phyloP scores from a whole-genome alignment of 192 early-diverging fungal genomes.

The Pecoramyces ruminantium region DNA sequence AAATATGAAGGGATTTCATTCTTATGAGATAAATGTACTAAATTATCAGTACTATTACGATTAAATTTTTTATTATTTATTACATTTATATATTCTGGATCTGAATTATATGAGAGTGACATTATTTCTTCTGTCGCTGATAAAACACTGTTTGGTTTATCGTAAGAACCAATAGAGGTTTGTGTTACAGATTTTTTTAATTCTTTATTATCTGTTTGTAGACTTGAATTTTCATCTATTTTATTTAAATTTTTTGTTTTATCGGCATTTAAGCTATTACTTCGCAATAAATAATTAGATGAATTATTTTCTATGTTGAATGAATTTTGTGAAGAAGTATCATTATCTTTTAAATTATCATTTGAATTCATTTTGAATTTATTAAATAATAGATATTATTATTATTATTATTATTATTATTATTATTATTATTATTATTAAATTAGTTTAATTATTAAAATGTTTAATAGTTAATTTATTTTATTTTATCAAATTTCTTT shows the following conservation, averaged over 20 bases:
- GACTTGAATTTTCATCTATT: not conserved
- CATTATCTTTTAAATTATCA: not conserved
- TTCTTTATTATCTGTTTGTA: not conserved
- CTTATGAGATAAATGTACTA: not conserved
- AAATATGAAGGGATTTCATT: too few relatives aligned
- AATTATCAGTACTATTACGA: not conserved
- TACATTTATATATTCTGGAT: not conserved
- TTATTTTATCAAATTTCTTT: too few relatives aligned
- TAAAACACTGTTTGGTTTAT: not conserved
- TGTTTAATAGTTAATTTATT: too few relatives aligned
- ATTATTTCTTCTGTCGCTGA: not conserved
- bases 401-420: too few relatives aligned
- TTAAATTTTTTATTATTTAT: not conserved
- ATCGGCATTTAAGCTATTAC: not conserved
- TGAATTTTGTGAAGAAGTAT: not conserved
- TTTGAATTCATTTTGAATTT: not conserved
- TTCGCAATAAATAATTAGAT: not conserved
- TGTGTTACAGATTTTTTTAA: not conserved
- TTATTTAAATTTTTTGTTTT: not conserved
- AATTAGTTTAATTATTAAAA: too few relatives aligned
- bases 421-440: too few relatives aligned
- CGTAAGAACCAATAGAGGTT: not conserved
- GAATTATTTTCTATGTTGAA: not conserved
- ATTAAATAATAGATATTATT: too few relatives aligned
- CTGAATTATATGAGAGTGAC: not conserved